These are phyloP conservation scores for Ophiocordyceps australis DNA, from an alignment of 2,329 filamentous ascomycete species.

Conservation along the genomic window DNA sequence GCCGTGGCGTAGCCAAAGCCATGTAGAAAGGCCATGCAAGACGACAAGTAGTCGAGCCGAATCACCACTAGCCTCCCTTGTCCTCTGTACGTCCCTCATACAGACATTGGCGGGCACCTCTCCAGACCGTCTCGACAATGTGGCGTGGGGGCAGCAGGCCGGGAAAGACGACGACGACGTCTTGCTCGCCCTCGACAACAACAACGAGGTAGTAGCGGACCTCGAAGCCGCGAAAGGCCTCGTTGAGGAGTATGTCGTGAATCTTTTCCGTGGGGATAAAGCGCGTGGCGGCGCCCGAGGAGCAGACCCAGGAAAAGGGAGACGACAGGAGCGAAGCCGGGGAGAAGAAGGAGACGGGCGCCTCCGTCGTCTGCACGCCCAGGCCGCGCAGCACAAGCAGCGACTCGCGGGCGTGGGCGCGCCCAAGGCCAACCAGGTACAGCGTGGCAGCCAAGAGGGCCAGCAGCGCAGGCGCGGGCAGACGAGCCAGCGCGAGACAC, in stretches of 20 bases:
- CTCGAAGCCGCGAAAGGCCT: constrained; percentile 85
- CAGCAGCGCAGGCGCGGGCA: constrained; percentile 21
- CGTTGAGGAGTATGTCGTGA: constrained; percentile 84
- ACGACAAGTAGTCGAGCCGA: not conserved
- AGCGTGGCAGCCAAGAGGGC: constrained; percentile 16
- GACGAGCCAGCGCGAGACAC: constrained; percentile 11
- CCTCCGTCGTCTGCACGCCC: constrained; percentile 72
- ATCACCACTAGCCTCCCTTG: constrained; percentile 6
- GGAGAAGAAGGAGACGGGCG: constrained; percentile 39
- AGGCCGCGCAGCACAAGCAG: constrained; percentile 76
- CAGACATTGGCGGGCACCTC: constrained; percentile 64
- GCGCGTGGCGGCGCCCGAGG: constrained; percentile 24
- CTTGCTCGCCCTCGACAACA: constrained; percentile 73
- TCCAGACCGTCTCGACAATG: constrained; percentile 80
- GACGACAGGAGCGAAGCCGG: too few relatives aligned
- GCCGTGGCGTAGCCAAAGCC: too few relatives aligned
- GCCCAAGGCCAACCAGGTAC: constrained; percentile 24
- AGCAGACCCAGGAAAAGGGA: too few relatives aligned
- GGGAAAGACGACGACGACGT: constrained; percentile 91
- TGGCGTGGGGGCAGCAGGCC: constrained; percentile 52
- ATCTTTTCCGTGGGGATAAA: constrained; percentile 84
- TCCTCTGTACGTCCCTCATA: constrained; percentile 33
- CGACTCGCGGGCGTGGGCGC: constrained; percentile 52
- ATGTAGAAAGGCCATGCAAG: too few relatives aligned
- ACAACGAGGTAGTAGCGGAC: constrained; percentile 80